Conservation (phyloP, 1,284 basidiomycete genomes). For the Microbotryum scabiosae region DNA sequence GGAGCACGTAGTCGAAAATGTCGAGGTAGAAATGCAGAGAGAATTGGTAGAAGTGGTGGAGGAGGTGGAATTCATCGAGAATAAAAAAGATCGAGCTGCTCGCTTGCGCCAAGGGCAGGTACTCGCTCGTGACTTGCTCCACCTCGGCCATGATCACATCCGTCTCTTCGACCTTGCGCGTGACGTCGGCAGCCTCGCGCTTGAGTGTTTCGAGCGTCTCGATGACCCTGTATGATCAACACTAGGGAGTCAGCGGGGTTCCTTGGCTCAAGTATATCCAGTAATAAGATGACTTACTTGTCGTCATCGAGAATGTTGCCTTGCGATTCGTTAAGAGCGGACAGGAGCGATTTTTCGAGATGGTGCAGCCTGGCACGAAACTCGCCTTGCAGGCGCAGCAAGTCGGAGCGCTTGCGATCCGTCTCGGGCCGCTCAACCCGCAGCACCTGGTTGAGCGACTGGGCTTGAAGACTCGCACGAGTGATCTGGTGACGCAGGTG, state of each 20-base stretch:
- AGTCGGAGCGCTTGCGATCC: conserved; percentile 91
- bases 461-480: conserved; percentile 91
- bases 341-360: conserved; percentile 83
- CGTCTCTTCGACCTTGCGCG: conserved; percentile 93
- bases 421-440: conserved; percentile 96
- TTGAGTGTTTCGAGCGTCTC: conserved; percentile 94
- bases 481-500: conserved; percentile 45
- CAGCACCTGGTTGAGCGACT: conserved; percentile 93
- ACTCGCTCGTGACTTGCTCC: conserved; percentile 88
- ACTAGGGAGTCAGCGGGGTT: neutral
- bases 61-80: conserved; percentile 81
- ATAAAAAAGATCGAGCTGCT: conserved; percentile 98
- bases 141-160: conserved; percentile 94
- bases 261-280: neutral
- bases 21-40: conserved; percentile 96
- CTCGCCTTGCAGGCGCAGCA: conserved; percentile 98
- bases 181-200: conserved; percentile 92
- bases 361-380: conserved; percentile 88
- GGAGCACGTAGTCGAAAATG: conserved; percentile 91
- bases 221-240: conserved; percentile 54
- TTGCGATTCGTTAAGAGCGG: conserved; percentile 91
- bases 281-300: conserved; percentile 45
- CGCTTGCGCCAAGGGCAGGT: conserved; percentile 87
- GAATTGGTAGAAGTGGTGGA: conserved; percentile 99
- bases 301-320: conserved; percentile 99